Conservation (phyloP, 192 early-diverging fungal species). For the Thoreauomyces humboldtii region DNA sequence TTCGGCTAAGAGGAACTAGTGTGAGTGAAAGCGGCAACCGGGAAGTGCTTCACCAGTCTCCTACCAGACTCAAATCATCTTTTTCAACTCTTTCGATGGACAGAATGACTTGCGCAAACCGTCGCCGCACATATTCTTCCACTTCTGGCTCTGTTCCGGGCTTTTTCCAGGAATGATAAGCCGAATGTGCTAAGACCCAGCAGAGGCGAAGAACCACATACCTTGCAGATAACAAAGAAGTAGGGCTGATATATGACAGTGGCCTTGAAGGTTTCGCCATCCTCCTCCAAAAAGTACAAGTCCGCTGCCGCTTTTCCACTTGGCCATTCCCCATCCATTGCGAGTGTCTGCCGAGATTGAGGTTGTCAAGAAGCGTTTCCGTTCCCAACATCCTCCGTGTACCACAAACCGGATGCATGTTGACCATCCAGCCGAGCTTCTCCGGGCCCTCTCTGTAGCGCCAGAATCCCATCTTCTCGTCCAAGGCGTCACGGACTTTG, state of each 20-base stretch:
- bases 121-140: slow-evolving; percentile 76
- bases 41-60: not conserved
- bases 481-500: slow-evolving; percentile 30
- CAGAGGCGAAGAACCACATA: slow-evolving; percentile 23
- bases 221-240: slow-evolving; percentile 84
- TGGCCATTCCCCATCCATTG: slow-evolving; percentile 19
- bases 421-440: slow-evolving; percentile 86
- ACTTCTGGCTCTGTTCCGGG: slow-evolving; percentile 76
- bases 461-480: slow-evolving; percentile 46
- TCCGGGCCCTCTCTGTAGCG: slow-evolving; percentile 37
- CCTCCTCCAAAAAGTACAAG: slow-evolving; percentile 90
- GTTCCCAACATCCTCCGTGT: not conserved
- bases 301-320: slow-evolving; percentile 75
- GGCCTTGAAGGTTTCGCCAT: slow-evolving; percentile 83
- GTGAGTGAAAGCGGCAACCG: not conserved
- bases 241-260: slow-evolving; percentile 86
- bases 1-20: slow-evolving; percentile 60
- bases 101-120: slow-evolving; percentile 66
- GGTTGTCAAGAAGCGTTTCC: slow-evolving; percentile 17
- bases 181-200: not conserved
- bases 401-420: slow-evolving; percentile 80
- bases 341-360: slow-evolving; percentile 21
- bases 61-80: slow-evolving; percentile 82
- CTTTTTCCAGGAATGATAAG: slow-evolving; percentile 32
- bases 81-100: slow-evolving; percentile 64